phyloP scores from a whole-genome alignment of 768 basidiomycete species.

The Clitopilus hobsonii region DNA sequence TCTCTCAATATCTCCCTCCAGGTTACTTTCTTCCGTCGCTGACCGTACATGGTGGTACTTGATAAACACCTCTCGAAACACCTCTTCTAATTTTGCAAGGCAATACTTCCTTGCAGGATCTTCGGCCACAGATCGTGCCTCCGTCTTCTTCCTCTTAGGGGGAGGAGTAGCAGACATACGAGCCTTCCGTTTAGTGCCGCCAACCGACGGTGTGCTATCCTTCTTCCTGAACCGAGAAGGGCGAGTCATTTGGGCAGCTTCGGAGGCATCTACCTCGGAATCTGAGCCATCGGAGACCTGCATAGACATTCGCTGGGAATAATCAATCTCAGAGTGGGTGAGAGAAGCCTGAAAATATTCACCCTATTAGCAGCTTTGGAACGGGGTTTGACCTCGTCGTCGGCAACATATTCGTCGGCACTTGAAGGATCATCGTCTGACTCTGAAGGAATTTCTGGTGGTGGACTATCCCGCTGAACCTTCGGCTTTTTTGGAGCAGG shows the following conservation, averaged over 20 bases:
- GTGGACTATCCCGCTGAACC: slow-evolving; percentile 15
- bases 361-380: slow-evolving; percentile 27
- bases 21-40: slow-evolving; percentile 20
- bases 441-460: slow-evolving; percentile 29
- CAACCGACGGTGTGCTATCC: not conserved
- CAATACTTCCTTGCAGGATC: slow-evolving; percentile 81
- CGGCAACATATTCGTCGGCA: slow-evolving; percentile 68
- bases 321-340: slow-evolving; percentile 7
- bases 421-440: slow-evolving; percentile 49
- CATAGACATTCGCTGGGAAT: slow-evolving; percentile 36
- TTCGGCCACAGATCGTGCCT: slow-evolving; percentile 37
- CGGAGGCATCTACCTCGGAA: slow-evolving; percentile 36
- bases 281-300: slow-evolving; percentile 36
- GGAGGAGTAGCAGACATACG: slow-evolving; percentile 20
- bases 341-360: slow-evolving; percentile 12
- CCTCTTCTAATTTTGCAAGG: slow-evolving; percentile 66
- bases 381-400: slow-evolving; percentile 25
- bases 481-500: slow-evolving; percentile 25
- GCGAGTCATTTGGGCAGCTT: slow-evolving; percentile 17
- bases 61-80: slow-evolving; percentile 67
- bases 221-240: slow-evolving; percentile 24
- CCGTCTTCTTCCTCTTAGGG: slow-evolving; percentile 44
- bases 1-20: slow-evolving; percentile 9
- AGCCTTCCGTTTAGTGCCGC: not conserved
- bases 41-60: slow-evolving; percentile 56